Evolutionary conservation across 1,284 basidiomycete genomes (phyloP).

Genomic region (Marasmius fiardii): DNA sequence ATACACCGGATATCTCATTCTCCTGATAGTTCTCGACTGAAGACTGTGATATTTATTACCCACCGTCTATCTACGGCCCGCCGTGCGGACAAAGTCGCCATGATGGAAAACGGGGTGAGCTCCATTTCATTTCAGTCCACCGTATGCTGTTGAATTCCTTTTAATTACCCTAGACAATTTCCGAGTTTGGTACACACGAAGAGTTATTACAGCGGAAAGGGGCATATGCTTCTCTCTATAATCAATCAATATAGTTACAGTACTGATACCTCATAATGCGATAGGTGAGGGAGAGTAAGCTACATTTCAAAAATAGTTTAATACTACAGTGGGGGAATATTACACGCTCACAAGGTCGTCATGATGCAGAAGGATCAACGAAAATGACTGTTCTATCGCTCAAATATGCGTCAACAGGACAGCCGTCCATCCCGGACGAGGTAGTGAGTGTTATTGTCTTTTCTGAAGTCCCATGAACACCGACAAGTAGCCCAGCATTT

Average conservation of each 20-base stretch:
- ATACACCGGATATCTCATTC: slow-evolving; percentile 59
- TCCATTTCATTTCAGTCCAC: slow-evolving; percentile 11
- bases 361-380: slow-evolving; percentile 42
- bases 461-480: slow-evolving; percentile 64
- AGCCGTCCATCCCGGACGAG: slow-evolving; percentile 41
- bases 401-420: slow-evolving; percentile 63
- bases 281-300: background rate
- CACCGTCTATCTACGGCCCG: slow-evolving; percentile 79
- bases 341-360: too few relatives aligned
- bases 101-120: slow-evolving; percentile 79
- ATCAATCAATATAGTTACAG: slow-evolving; percentile 52
- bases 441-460: slow-evolving; percentile 40
- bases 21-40: slow-evolving; percentile 50
- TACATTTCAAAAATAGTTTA: slow-evolving; percentile 2
- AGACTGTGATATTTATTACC: slow-evolving; percentile 82
- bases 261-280: slow-evolving; percentile 1
- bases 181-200: slow-evolving; percentile 77
- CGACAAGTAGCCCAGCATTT: slow-evolving; percentile 85
- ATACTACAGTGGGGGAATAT: too few relatives aligned
- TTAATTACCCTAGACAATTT: slow-evolving; percentile 51
- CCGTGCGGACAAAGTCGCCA: slow-evolving; percentile 78
- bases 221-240: slow-evolving; percentile 68
- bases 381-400: slow-evolving; percentile 61
- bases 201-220: slow-evolving; percentile 63
- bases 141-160: slow-evolving; percentile 15